Evolutionary conservation across 2,329 filamentous ascomycete species (phyloP), one percentile per base, ranked within the genome.

Genomic region (Fusarium palustre): DNA sequence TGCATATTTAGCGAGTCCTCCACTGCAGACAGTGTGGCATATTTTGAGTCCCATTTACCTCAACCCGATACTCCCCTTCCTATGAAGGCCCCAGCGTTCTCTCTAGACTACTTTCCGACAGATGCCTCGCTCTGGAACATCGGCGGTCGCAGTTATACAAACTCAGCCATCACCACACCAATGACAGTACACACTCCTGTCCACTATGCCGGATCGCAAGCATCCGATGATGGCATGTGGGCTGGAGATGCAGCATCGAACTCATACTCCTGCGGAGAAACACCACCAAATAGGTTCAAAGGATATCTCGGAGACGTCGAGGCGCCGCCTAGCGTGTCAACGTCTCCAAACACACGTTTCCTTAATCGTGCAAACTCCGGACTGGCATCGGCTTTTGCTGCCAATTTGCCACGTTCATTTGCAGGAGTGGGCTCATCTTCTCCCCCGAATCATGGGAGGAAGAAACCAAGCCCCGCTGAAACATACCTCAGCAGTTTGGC

Each of bases 1-100:
- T 91, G 90, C 76, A 86, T 91, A 59, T 91, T 92, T 74, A 88
- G 86, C 69, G 88, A 91, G 52, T 84, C 88, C 1, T 82, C 84
- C 15, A 80, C 85, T 1, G 82, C 86, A 43, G 84, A 88, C 60
- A 83, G 83, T 49, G 81, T 88, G 25, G 85, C 87, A 6, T 88
- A 89, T 68, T 83, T 84, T 18, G 87, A 88, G 66, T 84, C 85
- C 3, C 83, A 83, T 59, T 79, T 89, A 53, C 83, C 85, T 0
- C 85, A 88, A 57, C 84, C 87, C 8, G 86, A 90, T 68, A 90
- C 87, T 28, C 89, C 89, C 10, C 79, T 91, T 16, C 85, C 88
- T 4, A 84, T 90, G 81, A 91, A 91, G 75, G 88, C 87, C 1
- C 88, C 87, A 1, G 87, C 88, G 0, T 91, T 91, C 71, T 90